These are phyloP conservation scores for Sporothrix phasma DNA, from an alignment of 2,329 filamentous ascomycete genomes.

Conservation along the genomic window DNA sequence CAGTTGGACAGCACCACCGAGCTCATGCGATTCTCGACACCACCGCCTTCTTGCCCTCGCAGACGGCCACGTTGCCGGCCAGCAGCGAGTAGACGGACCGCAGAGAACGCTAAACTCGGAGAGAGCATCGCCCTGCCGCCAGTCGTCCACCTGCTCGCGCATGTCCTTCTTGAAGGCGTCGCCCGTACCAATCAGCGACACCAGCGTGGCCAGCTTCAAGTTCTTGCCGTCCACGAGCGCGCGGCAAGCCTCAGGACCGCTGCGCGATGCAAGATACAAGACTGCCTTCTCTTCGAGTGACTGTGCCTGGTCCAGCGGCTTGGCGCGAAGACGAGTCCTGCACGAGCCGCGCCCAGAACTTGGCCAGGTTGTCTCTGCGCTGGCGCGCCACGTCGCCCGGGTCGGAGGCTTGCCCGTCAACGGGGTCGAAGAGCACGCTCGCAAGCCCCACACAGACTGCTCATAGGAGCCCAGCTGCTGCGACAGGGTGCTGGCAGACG, in stretches of 20 bases:
- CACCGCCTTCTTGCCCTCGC: constrained; percentile 63
- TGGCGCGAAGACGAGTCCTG: constrained; percentile 43
- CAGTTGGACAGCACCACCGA: constrained; percentile 74
- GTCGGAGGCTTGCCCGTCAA: constrained; percentile 34
- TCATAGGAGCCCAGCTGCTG: constrained; percentile 42
- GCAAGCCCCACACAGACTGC: constrained; percentile 72
- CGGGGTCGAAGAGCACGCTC: constrained; percentile 75
- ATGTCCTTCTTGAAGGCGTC: constrained; percentile 63
- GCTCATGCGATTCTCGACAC: constrained; percentile 68
- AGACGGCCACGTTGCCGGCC: constrained; percentile 75
- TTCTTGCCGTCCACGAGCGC: constrained; percentile 66
- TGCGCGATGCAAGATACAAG: constrained; percentile 66
- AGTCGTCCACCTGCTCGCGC: constrained; percentile 68
- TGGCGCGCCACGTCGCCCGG: constrained; percentile 29
- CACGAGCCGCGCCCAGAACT: constrained; percentile 57
- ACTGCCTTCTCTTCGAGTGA: constrained; percentile 76
- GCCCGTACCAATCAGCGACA: constrained; percentile 66
- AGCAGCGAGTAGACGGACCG: constrained; percentile 84
- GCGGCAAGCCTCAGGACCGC: constrained; percentile 73
- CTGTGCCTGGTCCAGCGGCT: constrained; percentile 46
- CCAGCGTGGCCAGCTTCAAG: constrained; percentile 33
- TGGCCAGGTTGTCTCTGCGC: constrained; percentile 56
- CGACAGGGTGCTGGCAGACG: constrained; percentile 29
- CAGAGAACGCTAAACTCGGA: constrained; percentile 78
- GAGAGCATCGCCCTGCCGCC: constrained; percentile 72